phyloP scores from a whole-genome alignment of 176 grass and related monocot species.

The Otatea glauca region DNA sequence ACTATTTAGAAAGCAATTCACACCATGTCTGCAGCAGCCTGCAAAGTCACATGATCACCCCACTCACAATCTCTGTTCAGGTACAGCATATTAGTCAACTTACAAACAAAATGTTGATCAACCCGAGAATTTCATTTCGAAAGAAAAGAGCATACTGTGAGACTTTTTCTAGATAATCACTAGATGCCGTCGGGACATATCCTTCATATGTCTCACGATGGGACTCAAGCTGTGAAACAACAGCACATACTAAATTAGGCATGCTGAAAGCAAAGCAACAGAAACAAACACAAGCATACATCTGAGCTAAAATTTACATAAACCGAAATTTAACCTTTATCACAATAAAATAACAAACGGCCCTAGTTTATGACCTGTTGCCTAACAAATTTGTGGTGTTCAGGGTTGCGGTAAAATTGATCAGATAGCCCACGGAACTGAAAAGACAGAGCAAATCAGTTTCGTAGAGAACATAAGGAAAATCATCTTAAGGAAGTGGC shows the following conservation, averaged over 20 bases:
- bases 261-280: neutral
- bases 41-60: slow-evolving; percentile 77
- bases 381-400: slow-evolving; percentile 76
- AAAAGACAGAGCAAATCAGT: slow-evolving; percentile 31
- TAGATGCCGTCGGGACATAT: slow-evolving; percentile 72
- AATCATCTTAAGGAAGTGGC: neutral
- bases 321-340: neutral
- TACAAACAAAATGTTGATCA: neutral
- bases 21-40: slow-evolving; percentile 67
- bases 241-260: slow-evolving; percentile 18
- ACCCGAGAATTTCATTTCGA: neutral
- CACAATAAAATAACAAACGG: slow-evolving; percentile 32
- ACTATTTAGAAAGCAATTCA: slow-evolving; percentile 8
- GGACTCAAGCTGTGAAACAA: slow-evolving; percentile 55
- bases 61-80: slow-evolving; percentile 57
- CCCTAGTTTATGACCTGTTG: slow-evolving; percentile 65
- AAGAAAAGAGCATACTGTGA: slow-evolving; percentile 52
- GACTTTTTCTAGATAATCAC: slow-evolving; percentile 64
- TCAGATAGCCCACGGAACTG: slow-evolving; percentile 73
- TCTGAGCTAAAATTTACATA: neutral
- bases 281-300: neutral
- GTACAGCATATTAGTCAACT: slow-evolving; percentile 1
- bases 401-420: slow-evolving; percentile 69
- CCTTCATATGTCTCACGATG: slow-evolving; percentile 62
- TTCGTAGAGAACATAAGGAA: neutral